A percentile compares a stretch with the other conserved stretches of the same genome.
Evolutionary conservation across 1,139 yeast genomes (phyloP).

Genomic region (Sugiyamaella sp.): DNA sequence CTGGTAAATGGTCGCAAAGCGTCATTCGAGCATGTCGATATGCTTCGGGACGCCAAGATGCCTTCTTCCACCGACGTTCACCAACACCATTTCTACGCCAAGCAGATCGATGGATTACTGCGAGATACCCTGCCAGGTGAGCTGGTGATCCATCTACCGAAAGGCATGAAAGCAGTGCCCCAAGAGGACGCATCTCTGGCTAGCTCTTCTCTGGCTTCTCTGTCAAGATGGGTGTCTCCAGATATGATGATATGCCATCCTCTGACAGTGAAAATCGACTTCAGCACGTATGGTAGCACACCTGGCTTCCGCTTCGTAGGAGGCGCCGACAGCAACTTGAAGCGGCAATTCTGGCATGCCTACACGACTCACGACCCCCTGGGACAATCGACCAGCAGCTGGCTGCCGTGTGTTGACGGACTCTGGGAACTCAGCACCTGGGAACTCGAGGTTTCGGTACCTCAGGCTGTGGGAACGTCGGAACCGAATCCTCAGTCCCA

Average conservation of each 20-base stretch:
- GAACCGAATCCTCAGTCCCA: constrained; percentile 49
- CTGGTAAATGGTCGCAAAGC: constrained; percentile 63
- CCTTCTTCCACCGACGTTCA: constrained; percentile 33
- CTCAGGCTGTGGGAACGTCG: constrained; percentile 61
- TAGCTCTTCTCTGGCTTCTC: constrained; percentile 36
- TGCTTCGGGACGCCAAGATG: constrained; percentile 49
- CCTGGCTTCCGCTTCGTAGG: constrained; percentile 80
- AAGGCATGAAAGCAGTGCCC: constrained; percentile 55
- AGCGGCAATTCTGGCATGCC: constrained; percentile 70
- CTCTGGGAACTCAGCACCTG: constrained; percentile 89
- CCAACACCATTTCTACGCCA: constrained; percentile 54
- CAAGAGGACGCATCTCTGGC: constrained; percentile 39
- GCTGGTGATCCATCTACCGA: constrained; percentile 70
- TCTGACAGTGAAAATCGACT: constrained; percentile 68
- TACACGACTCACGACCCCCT: constrained; percentile 80
- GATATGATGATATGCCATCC: constrained; percentile 50
- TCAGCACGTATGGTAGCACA: constrained; percentile 63
- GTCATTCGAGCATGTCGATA: constrained; percentile 54
- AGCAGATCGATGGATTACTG: constrained; percentile 63
- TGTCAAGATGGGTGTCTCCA: constrained; percentile 21
- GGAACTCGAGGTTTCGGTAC: constrained; percentile 84
- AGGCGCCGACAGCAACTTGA: constrained; percentile 43
- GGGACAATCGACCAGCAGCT: constrained; percentile 82
- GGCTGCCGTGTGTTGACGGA: constrained; percentile 96
- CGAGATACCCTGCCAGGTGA: constrained; percentile 63